Evolutionary conservation across 2,329 filamentous ascomycete species (phyloP).

Genomic region (Colletotrichum gigasporum): DNA sequence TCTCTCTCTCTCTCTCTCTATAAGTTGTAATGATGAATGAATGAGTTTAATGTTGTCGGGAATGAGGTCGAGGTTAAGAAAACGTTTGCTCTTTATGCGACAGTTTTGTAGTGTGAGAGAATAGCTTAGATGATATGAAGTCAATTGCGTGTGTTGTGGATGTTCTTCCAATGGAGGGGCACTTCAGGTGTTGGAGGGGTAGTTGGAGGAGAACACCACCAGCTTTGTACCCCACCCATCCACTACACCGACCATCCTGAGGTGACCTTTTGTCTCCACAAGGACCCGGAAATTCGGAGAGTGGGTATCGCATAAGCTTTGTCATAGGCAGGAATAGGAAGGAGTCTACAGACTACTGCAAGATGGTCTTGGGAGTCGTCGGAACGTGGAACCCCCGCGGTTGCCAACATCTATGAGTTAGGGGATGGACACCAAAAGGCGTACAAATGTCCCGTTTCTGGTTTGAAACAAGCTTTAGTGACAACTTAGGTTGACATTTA

Average conservation of each 20-base stretch:
- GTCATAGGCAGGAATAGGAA: neutral
- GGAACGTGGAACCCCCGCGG: no score
- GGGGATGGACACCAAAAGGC: neutral
- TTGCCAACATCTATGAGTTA: no score
- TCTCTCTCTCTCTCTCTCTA: neutral
- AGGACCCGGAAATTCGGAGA: neutral
- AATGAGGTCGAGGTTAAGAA: neutral
- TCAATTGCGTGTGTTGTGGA: conserved; percentile 9
- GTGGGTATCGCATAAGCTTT: neutral
- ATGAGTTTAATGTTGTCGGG: neutral
- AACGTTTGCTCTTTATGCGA: neutral
- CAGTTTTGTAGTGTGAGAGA: neutral
- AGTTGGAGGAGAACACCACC: no score
- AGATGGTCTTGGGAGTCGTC: neutral
- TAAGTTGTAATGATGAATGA: no score
- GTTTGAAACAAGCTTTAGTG: neutral
- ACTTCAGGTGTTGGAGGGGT: no score
- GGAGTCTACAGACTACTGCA: neutral
- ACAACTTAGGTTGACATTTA: neutral
- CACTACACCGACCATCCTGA: neutral
- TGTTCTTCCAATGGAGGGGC: neutral
- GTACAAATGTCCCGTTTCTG: neutral
- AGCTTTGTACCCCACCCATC: neutral
- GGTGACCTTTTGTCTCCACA: neutral
- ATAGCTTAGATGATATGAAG: conserved; percentile 9